phyloP scores from a whole-genome alignment of 768 basidiomycete genomes.

The Suillus variegatus region DNA sequence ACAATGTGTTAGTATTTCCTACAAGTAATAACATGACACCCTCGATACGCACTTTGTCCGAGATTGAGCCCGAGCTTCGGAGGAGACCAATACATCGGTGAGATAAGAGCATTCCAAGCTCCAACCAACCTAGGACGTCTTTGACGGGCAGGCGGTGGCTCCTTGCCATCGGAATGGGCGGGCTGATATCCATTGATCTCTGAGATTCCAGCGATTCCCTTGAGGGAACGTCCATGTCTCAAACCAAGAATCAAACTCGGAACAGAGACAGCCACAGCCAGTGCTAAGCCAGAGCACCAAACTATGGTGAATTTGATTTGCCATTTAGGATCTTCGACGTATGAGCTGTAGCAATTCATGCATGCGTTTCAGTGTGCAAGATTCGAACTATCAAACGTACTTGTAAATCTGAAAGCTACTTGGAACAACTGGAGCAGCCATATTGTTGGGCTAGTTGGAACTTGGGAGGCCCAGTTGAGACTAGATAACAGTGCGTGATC shows the following conservation, averaged over 20 bases:
- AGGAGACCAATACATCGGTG: conserved; percentile 45
- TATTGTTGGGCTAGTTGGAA: conserved; percentile 6
- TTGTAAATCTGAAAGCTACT: conserved; percentile 64
- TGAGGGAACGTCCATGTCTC: conserved; percentile 41
- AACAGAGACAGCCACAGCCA: conserved; percentile 48
- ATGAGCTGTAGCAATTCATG: conserved; percentile 52
- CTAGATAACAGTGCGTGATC: no score
- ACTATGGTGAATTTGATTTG: conserved; percentile 70
- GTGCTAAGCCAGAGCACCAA: conserved; percentile 62
- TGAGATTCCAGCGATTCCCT: conserved; percentile 52
- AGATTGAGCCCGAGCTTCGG: conserved; percentile 53
- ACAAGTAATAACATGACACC: background rate
- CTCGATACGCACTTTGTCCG: conserved; percentile 56
- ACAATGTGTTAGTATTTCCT: conserved; percentile 9
- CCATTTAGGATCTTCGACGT: conserved; percentile 76
- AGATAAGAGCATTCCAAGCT: conserved; percentile 37
- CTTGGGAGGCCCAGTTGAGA: no score
- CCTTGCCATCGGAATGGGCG: background rate
- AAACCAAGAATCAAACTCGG: conserved; percentile 46
- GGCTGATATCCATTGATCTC: conserved; percentile 42
- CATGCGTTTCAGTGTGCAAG: background rate
- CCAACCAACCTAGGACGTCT: conserved; percentile 18
- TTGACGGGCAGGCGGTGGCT: background rate
- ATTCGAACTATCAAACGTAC: conserved; percentile 38
- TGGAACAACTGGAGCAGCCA: conserved; percentile 58